Percentiles rank a stretch among this genome's conserved stretches.
phyloP scores from a whole-genome alignment of 2,329 filamentous ascomycete species.

The Furcasterigmium furcatum region DNA sequence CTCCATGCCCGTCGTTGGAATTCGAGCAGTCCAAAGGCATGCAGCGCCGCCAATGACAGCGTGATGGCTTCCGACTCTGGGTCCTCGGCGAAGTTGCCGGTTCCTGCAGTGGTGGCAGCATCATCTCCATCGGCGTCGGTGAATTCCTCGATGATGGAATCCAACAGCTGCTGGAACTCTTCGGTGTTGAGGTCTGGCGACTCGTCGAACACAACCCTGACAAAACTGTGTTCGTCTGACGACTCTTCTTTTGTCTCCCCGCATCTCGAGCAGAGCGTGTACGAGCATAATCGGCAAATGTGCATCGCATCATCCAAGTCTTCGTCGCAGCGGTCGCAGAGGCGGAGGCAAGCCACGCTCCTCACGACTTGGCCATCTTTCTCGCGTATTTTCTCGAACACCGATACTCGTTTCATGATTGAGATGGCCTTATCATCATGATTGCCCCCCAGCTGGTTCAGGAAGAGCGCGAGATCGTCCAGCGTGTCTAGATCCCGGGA shows the following conservation, averaged over 20 bases:
- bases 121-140: not conserved
- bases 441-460: not conserved
- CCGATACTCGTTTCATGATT: no score
- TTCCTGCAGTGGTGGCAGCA: no score
- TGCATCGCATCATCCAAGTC: constrained; percentile 4
- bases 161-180: constrained; percentile 1
- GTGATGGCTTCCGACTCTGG: constrained; percentile 7
- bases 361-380: not conserved
- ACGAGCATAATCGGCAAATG: constrained; percentile 7
- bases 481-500: not conserved
- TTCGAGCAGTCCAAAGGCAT: constrained; percentile 19
- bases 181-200: constrained; percentile 7
- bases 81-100: not conserved
- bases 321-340: constrained; percentile 7
- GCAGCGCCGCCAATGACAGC: constrained; percentile 17
- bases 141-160: constrained; percentile 1
- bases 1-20: constrained; percentile 15
- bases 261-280: constrained; percentile 1
- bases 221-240: not conserved
- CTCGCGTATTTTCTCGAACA: no score
- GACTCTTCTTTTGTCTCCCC: not conserved
- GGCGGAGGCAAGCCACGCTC: no score
- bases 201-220: constrained; percentile 3
- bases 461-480: not conserved
- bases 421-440: constrained; percentile 6